These are phyloP conservation scores for Phytophthora aleatoria DNA, from an alignment of 352 stramenopile species.

Conservation along the genomic window DNA sequence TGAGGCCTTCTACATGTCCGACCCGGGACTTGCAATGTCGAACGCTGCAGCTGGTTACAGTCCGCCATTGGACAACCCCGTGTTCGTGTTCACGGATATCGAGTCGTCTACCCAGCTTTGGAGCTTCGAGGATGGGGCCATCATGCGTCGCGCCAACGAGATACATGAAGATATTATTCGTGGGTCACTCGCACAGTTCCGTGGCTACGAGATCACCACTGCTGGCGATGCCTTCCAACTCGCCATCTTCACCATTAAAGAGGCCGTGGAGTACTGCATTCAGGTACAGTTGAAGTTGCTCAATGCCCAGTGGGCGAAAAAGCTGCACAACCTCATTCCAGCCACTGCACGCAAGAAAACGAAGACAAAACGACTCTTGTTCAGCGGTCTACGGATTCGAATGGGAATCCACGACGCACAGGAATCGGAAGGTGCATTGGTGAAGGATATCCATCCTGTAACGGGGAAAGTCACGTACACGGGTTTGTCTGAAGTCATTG, in stretches of 20 bases:
- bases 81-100: constrained; percentile 77
- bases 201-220: constrained; percentile 68
- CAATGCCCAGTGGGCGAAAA: constrained; percentile 43
- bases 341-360: constrained; percentile 40
- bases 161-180: constrained; percentile 62
- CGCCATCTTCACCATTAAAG: constrained; percentile 56
- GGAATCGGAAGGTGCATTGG: constrained; percentile 47
- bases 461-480: constrained; percentile 62
- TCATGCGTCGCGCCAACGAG: constrained; percentile 57
- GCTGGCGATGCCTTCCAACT: constrained; percentile 65
- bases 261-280: constrained; percentile 62
- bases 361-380: constrained; percentile 49
- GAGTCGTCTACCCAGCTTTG: constrained; percentile 62
- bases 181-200: constrained; percentile 39
- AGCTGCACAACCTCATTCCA: constrained; percentile 46
- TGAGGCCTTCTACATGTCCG: constrained; percentile 48
- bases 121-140: constrained; percentile 34
- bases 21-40: constrained; percentile 38
- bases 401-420: constrained; percentile 66
- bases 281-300: constrained; percentile 57
- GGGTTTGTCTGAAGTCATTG: constrained; percentile 61
- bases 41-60: constrained; percentile 28
- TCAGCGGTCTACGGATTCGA: constrained; percentile 55
- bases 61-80: constrained; percentile 44
- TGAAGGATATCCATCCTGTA: constrained; percentile 51